phyloP scores from a whole-genome alignment of 768 basidiomycete species.

The Macrolepiota fuliginosa region DNA sequence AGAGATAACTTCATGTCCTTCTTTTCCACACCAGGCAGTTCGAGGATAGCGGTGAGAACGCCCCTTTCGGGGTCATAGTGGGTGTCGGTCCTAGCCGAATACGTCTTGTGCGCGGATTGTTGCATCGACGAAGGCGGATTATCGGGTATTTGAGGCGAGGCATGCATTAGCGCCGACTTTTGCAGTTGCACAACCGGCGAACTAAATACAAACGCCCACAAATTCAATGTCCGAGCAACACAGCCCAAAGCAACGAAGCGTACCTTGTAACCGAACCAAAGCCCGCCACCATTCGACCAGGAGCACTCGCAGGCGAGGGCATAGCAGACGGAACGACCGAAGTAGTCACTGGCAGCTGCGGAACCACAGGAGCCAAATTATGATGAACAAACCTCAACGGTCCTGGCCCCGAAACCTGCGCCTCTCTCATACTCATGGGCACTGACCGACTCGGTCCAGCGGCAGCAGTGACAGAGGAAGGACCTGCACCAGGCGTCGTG shows the following conservation, averaged over 20 bases:
- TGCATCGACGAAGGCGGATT: slow-evolving; percentile 14
- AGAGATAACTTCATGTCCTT: slow-evolving; percentile 58
- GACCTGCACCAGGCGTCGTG: slow-evolving; percentile 8
- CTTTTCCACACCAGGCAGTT: slow-evolving; percentile 66
- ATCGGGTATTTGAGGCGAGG: slow-evolving; percentile 15
- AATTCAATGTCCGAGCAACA: background rate
- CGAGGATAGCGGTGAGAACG: slow-evolving; percentile 57
- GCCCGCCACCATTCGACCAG: background rate
- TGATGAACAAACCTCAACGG: slow-evolving; percentile 12
- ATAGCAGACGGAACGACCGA: slow-evolving; percentile 1
- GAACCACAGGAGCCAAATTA: background rate
- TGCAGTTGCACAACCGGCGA: slow-evolving; percentile 19
- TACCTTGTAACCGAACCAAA: slow-evolving; percentile 13
- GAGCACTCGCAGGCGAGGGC: slow-evolving; percentile 5
- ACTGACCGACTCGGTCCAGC: slow-evolving; percentile 7
- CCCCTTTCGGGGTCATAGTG: slow-evolving; percentile 51
- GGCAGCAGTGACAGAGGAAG: slow-evolving; percentile 6
- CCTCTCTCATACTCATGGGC: slow-evolving; percentile 2
- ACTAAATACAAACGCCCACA: slow-evolving; percentile 12
- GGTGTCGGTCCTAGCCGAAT: slow-evolving; percentile 59
- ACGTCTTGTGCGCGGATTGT: slow-evolving; percentile 21
- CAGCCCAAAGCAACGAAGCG: background rate
- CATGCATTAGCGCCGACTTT: slow-evolving; percentile 12
- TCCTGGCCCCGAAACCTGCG: background rate
- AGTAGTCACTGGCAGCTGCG: background rate